These are phyloP conservation scores for Colletotrichum kahawae DNA, from an alignment of 2,329 filamentous ascomycete species.

Conservation along the genomic window DNA sequence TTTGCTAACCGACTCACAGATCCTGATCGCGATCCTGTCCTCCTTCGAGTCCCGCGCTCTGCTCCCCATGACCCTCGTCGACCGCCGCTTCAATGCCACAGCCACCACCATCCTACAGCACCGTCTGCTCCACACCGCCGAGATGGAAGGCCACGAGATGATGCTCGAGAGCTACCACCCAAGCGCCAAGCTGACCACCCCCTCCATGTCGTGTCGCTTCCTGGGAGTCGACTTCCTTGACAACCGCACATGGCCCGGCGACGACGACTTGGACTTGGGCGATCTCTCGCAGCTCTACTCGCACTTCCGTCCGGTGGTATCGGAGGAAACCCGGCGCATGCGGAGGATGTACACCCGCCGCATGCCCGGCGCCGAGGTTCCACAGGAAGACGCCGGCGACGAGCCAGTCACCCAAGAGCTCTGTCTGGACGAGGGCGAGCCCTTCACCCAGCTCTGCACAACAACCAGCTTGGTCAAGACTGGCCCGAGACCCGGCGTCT, in stretches of 20 bases:
- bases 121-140: constrained; percentile 64
- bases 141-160: constrained; percentile 66
- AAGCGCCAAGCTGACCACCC: constrained; percentile 69
- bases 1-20: constrained; percentile 34
- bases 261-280: constrained; percentile 27
- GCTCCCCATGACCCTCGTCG: constrained; percentile 62
- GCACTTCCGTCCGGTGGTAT: constrained; percentile 69
- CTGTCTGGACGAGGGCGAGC: constrained; percentile 70
- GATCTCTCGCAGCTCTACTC: constrained; percentile 68
- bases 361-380: constrained; percentile 29
- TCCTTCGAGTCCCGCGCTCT: constrained; percentile 54
- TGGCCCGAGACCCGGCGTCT: constrained; percentile 63
- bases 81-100: constrained; percentile 66
- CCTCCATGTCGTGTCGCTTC: constrained; percentile 71
- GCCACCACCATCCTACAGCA: constrained; percentile 68
- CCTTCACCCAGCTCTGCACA: constrained; percentile 77
- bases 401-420: constrained; percentile 63
- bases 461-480: constrained; percentile 72
- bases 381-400: constrained; percentile 32
- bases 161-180: constrained; percentile 83
- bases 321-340: constrained; percentile 53
- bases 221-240: constrained; percentile 67
- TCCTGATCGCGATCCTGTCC: constrained; percentile 56
- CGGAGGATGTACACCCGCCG: constrained; percentile 28
- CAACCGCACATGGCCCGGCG: constrained; percentile 34